Conservation (phyloP, 2,329 filamentous ascomycete genomes). For the Polychaeton citri region DNA sequence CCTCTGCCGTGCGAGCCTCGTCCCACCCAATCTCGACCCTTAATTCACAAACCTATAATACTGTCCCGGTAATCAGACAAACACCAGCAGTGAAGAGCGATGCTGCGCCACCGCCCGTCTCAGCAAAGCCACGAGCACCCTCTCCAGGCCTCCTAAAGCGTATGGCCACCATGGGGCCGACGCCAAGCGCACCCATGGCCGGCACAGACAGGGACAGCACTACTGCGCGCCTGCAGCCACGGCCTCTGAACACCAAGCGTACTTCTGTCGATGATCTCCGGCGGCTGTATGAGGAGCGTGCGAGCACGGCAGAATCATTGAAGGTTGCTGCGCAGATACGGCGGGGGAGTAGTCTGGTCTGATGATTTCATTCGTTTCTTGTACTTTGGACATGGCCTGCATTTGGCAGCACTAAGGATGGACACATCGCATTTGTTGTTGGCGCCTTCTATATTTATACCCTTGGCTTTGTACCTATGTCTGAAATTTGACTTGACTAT, state of each 20-base stretch:
- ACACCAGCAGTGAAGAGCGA: constrained; percentile 1
- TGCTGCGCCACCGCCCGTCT: constrained; percentile 1
- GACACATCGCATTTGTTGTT: too few species aligned
- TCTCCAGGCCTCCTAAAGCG: constrained; percentile 31
- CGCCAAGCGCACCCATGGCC: constrained; percentile 1
- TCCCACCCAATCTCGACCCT: constrained; percentile 6
- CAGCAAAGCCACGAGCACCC: constrained; percentile 19
- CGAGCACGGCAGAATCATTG: constrained; percentile 20
- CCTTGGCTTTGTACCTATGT: too few species aligned
- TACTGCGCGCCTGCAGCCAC: constrained; percentile 9
- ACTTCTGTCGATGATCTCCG: constrained; percentile 34
- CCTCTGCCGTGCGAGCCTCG: constrained; percentile 13
- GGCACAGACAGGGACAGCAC: not conserved
- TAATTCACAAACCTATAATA: not conserved
- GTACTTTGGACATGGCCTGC: too few species aligned
- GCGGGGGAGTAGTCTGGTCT: not conserved
- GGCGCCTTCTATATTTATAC: too few species aligned
- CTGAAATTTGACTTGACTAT: too few species aligned
- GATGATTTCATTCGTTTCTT: too few species aligned
- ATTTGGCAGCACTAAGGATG: too few species aligned
- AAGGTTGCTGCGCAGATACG: not conserved
- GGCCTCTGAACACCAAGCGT: constrained; percentile 30
- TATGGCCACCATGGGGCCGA: constrained; percentile 32
- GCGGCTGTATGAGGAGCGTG: constrained; percentile 35
- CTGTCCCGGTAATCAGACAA: not conserved